These are phyloP conservation scores for Dissophora globulifera DNA, from an alignment of 192 early-diverging fungal species.

Conservation along the genomic window DNA sequence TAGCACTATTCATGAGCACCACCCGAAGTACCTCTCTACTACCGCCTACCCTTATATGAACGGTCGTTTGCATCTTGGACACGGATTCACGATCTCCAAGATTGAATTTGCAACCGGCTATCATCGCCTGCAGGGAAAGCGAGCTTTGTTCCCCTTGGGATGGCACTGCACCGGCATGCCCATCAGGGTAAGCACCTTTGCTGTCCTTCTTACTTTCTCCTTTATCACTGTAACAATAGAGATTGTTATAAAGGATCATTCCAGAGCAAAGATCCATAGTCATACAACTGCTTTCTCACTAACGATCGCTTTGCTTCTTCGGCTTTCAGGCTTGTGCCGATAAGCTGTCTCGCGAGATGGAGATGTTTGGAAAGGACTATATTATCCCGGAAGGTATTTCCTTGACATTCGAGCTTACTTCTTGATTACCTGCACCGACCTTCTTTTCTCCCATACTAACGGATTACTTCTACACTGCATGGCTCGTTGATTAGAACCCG, in stretches of 20 bases:
- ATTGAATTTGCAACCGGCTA: conserved; percentile 96
- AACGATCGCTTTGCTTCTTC: too few relatives aligned
- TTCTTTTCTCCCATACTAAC: too few relatives aligned
- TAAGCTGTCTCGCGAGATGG: conserved; percentile 85
- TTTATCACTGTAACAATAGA: neutral
- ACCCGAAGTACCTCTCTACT: conserved; percentile 94
- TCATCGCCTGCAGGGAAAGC: conserved; percentile 93
- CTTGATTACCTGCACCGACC: too few relatives aligned
- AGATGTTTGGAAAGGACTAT: conserved; percentile 78
- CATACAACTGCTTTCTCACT: too few relatives aligned
- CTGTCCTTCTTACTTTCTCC: neutral
- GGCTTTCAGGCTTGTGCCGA: conserved; percentile 80
- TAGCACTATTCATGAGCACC: conserved; percentile 64
- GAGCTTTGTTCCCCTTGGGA: conserved; percentile 92
- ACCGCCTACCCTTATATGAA: conserved; percentile 99
- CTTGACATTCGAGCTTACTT: neutral
- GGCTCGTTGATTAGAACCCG: conserved; percentile 35
- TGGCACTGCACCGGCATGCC: conserved; percentile 99
- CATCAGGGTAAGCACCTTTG: conserved; percentile 79
- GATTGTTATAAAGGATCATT: neutral
- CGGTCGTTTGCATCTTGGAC: conserved; percentile 92
- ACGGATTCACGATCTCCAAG: conserved; percentile 96
- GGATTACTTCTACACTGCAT: too few relatives aligned
- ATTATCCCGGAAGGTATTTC: conserved; percentile 34
- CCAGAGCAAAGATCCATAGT: too few relatives aligned